Evolutionary conservation across 768 basidiomycete genomes (phyloP), one percentile per base, ranked within the genome.

Genomic region (Podaxis pistillaris): DNA sequence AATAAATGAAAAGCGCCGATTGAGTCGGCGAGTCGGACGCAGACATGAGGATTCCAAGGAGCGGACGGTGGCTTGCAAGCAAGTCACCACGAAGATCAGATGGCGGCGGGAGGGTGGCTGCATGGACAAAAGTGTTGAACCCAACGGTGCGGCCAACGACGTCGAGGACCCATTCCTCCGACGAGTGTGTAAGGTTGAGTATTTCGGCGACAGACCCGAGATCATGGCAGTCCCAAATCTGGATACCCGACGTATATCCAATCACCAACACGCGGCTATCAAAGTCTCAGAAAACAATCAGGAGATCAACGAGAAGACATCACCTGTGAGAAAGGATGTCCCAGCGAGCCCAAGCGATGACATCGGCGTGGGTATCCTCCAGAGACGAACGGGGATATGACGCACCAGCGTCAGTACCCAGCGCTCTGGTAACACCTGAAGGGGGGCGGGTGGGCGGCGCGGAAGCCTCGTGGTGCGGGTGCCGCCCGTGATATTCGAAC

Each of bases 161-260:
- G 17, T 56, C 51, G 11, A 41, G 26, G 9, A 33, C 54, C 66
- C 66, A 70, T 46, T 68, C 68, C 1, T 51, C 49, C 11, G 56
- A 26, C 30, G 66, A 64, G 36, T 69, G 64, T 17, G 67, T 65
- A 37, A 89, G 62, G 63, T 88, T 84, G 62, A 90, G 70, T 2
- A 88, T 64, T 66, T 89, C 87, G 66, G 59, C 56, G 0, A 76
- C 64, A 0, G 70, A 66, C 3, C 74, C 81, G 8, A 89, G 70
- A 63, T 82, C 77, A 12, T 81, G 77, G 66, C 83, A 84, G 65
- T 88, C 86, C 86, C 87, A 89, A 19, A 87, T 75, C 68, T 87
- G 83, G 44, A 89, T 67, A 4, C 83, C 82, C 13, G 74, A 72
- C 7, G 68, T 63, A 69, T 85, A 86, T 1, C 77, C 81, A 5